phyloP scores from a whole-genome alignment of 176 grass and related monocot genomes.

The Hordeum vulgare region MorexV3_pseudomolecules_assembly NC_058520.1:598127902-598128401 shows the following conservation, averaged over 20 bases:
- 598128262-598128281: background rate
- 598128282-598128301: background rate
- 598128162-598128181: conserved; percentile 61
- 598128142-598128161: conserved; percentile 51
- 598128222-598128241: conserved; percentile 22
- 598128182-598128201: background rate
- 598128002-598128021: background rate
- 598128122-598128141: conserved; percentile 75
- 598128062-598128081: background rate
- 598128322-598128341: conserved; percentile 30
- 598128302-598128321: background rate
- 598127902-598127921: background rate
- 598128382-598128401: conserved; percentile 10
- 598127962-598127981: background rate
- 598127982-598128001: background rate
- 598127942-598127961: conserved; percentile 22
- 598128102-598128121: background rate
- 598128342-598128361: conserved; percentile 39
- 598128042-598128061: background rate
- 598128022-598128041: background rate
- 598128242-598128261: conserved; percentile 32
- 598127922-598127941: conserved; percentile 30
- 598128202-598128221: conserved; percentile 10
- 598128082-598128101: background rate
- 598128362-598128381: conserved; percentile 39